phyloP scores from a whole-genome alignment of 108 stramenopile genomes.

The Chaetoceros tenuissimus region DNA sequence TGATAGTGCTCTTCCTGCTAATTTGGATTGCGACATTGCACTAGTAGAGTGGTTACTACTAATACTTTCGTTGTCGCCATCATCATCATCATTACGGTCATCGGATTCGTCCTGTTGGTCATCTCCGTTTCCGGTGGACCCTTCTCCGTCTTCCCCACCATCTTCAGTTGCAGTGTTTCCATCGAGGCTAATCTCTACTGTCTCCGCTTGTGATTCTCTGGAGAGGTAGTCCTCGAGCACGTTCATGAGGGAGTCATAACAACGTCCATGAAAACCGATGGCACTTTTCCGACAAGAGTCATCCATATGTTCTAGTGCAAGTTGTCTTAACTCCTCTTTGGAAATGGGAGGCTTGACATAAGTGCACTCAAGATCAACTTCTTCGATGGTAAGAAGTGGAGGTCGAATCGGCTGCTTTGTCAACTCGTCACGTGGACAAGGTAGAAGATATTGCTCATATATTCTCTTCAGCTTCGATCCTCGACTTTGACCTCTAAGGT shows the following conservation, averaged over 20 bases:
- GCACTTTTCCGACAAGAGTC: neutral
- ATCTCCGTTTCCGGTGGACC: constrained; percentile 10
- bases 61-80: neutral
- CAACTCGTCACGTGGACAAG: constrained; percentile 3
- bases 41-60: neutral
- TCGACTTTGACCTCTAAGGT: constrained; percentile 29
- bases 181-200: too few species aligned
- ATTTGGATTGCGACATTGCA: neutral
- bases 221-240: neutral
- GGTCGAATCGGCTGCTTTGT: constrained; percentile 4
- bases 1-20: constrained; percentile 1
- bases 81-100: neutral
- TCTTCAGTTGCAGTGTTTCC: too few species aligned
- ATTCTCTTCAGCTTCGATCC: constrained; percentile 33
- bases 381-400: constrained; percentile 22
- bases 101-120: constrained; percentile 2
- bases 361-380: constrained; percentile 28
- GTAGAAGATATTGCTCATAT: constrained; percentile 16
- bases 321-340: neutral
- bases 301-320: neutral
- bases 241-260: neutral
- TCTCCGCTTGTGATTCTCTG: neutral
- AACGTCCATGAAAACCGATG: neutral
- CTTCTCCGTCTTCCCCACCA: neutral
- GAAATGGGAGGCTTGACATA: neutral